phyloP scores from a whole-genome alignment of 257 asterid genomes.

The Fraxinus cuspidata region DNA sequence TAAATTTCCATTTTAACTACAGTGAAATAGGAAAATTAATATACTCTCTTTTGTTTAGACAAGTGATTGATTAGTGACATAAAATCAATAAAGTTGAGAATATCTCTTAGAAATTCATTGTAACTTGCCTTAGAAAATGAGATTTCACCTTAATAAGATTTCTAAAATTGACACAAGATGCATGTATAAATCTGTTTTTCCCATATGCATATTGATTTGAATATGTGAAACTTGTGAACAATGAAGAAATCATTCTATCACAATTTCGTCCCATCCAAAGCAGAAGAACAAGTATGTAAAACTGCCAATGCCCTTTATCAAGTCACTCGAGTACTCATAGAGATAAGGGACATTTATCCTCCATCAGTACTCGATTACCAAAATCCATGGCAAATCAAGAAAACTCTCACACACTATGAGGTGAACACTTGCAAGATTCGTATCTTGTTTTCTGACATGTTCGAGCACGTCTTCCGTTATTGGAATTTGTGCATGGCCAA shows the following conservation, averaged over 20 bases:
- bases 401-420: constrained; percentile 39
- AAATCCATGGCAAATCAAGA: constrained; percentile 58
- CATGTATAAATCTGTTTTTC: background rate
- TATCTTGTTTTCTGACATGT: constrained; percentile 37
- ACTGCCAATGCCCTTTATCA: background rate
- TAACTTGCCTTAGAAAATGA: background rate
- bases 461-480: constrained; percentile 47
- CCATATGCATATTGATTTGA: background rate
- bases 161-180: background rate
- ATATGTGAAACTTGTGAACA: background rate
- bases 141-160: background rate
- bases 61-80: background rate
- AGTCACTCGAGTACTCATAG: constrained; percentile 39
- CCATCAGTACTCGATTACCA: constrained; percentile 31
- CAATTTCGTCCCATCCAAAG: constrained; percentile 42
- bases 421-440: constrained; percentile 30
- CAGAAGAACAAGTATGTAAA: constrained; percentile 33
- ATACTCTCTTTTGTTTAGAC: background rate
- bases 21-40: background rate
- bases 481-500: constrained; percentile 50
- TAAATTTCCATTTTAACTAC: background rate
- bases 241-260: constrained; percentile 44
- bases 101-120: background rate
- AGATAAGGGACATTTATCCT: constrained; percentile 42
- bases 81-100: background rate